Conservation (phyloP, 805 yeast genomes). For the Phaffomyces opuntiae region DNA sequence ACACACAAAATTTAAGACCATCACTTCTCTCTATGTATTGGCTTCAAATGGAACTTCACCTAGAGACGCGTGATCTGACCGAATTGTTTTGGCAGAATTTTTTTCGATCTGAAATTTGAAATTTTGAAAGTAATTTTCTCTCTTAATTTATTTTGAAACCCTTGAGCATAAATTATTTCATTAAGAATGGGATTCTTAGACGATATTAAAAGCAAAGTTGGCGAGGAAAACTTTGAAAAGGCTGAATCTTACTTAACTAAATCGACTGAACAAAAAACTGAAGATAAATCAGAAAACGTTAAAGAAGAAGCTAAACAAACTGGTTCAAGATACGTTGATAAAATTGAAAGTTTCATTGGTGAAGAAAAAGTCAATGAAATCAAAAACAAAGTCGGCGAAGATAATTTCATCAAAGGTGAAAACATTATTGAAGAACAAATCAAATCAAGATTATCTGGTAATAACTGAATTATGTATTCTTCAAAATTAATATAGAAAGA, state of each 20-base stretch:
- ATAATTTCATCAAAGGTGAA: constrained; percentile 25
- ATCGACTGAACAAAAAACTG: not conserved
- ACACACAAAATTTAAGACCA: no score
- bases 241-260: constrained; percentile 8
- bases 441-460: constrained; percentile 6
- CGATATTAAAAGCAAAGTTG: constrained; percentile 12
- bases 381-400: constrained; percentile 26
- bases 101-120: not conserved
- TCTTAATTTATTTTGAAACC: not conserved
- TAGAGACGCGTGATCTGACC: not conserved
- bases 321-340: constrained; percentile 16
- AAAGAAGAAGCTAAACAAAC: not conserved
- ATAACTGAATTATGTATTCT: no score
- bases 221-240: constrained; percentile 13
- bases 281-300: not conserved
- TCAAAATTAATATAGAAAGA: no score
- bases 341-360: constrained; percentile 25
- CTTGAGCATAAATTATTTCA: not conserved
- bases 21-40: no score
- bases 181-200: constrained; percentile 19
- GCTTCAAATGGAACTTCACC: no score
- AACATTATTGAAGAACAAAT: constrained; percentile 21
- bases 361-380: constrained; percentile 23
- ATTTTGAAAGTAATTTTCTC: not conserved
- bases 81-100: not conserved